Base-by-base conservation (phyloP, 2,329 filamentous ascomycete species). In the Calonectria crousiana region DNA sequence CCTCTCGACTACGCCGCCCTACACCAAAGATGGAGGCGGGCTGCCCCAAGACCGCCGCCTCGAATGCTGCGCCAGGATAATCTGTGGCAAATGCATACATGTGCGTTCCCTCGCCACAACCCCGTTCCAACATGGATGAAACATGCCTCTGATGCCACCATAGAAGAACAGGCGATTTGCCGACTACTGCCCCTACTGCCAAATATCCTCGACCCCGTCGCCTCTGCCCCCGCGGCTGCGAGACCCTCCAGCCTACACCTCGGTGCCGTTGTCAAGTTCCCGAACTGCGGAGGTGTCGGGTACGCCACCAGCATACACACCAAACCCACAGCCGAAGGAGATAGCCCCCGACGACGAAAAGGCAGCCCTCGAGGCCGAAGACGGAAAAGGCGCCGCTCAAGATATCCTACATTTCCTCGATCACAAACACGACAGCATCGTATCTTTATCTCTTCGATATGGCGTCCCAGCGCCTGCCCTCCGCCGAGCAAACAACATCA, bases 391-490 rank as follows among this genome's bases (percentile, higher is more conserved):
- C 11, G 81, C 83, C 5, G 86, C 87, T n/a, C 88, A 91, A 72
- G 93, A 95, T 83, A 91, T 92, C 3, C 86, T 96, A 18, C 95
- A 97, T 83, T 95, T 95, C 83, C 87, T 97, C 64, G 88, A 94
- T 79, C 92, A 94, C 72, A 85, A 87, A n/a, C 87, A 89, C 74
- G 95, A 97, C 82, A 92, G 89, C 13, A 85, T 96, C 77, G 79
- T 87, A 26, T 94, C 93, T 1, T 86, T 97, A 20, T 93, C 93
- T 0, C 87, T 97, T 9, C 90, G 91, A 30, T 97, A 97, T 81
- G 87, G 88, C 60, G 92, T 96, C 1, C 93, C 94, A 1, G 87
- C 90, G 23, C 80, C 88, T 11, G 90, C 88, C 2, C 86, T 97
- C 20, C 89, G 94, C 56, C 88, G 87, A 67, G 88, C 90, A 73